Conservation (phyloP, 495 filamentous ascomycete genomes). For the Penicillium verhagenii region DNA sequence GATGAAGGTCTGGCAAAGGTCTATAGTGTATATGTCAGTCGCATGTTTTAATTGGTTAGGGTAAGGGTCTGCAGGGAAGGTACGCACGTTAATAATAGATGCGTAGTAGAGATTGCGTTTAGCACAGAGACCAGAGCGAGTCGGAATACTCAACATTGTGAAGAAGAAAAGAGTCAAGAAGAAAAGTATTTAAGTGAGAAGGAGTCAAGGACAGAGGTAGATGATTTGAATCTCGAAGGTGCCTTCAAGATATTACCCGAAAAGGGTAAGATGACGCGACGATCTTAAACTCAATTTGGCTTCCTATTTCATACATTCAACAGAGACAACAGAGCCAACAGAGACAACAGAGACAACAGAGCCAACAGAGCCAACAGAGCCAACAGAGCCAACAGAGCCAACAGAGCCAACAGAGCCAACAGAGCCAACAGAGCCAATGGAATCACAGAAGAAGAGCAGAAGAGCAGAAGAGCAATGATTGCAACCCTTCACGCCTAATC, state of each 20-base stretch:
- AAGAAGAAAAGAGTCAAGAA: not conserved
- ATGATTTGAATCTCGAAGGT: no score
- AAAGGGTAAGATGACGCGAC: slow-evolving; percentile 23
- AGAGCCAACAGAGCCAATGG: no score
- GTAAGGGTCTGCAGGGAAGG: not conserved
- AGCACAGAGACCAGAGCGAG: not conserved
- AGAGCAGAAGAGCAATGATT: no score
- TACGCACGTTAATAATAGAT: not conserved
- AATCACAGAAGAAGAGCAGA: no score
- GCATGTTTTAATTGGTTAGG: not conserved
- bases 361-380: no score
- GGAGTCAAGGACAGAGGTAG: no score
- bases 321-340: no score
- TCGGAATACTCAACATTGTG: not conserved
- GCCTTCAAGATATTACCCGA: no score
- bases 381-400: no score
- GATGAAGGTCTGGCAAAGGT: not conserved
- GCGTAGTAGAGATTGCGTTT: not conserved
- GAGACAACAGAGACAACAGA: no score
- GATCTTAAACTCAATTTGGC: slow-evolving; percentile 12
- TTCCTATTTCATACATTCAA: slow-evolving; percentile 2
- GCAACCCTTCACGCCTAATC: no score
- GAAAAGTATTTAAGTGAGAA: not conserved
- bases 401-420: no score
- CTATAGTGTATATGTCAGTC: slow-evolving; percentile 3